Conservation (phyloP, 345 rosid genomes). For the Crucihimalaya himalaica region DNA sequence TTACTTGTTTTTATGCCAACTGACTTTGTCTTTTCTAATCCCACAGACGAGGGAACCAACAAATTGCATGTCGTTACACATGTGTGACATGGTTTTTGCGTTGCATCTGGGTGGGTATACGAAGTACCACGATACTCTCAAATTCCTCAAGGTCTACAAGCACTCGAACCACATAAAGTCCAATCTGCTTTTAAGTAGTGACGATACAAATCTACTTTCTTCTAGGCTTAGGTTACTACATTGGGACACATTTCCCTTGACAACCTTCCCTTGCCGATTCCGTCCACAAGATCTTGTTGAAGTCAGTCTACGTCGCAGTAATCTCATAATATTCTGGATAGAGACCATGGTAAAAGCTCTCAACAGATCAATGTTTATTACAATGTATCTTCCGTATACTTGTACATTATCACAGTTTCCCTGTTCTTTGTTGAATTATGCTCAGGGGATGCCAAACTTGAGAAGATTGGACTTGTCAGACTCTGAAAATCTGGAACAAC, state of each 20-base stretch:
- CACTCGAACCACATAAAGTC: not conserved
- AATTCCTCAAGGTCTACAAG: not conserved
- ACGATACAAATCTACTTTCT: not conserved
- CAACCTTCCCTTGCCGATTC: not conserved
- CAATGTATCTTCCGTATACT: too few species aligned
- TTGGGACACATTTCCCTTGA: constrained; percentile 5
- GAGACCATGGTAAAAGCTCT: not conserved
- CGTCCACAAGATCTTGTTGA: not conserved
- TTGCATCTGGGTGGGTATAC: not conserved
- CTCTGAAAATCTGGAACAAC: constrained; percentile 10
- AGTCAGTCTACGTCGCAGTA: not conserved
- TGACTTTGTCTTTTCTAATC: not conserved
- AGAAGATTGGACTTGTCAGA: not conserved
- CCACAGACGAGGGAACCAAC: not conserved
- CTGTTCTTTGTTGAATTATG: not conserved
- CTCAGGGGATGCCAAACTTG: not conserved
- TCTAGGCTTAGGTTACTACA: constrained; percentile 1
- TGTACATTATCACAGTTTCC: not conserved
- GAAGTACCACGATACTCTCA: not conserved
- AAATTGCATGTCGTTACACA: not conserved
- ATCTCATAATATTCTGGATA: not conserved
- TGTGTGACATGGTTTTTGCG: not conserved
- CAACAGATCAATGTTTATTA: not conserved
- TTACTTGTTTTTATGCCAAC: not conserved
- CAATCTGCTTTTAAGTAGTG: not conserved